Base-by-base conservation (phyloP, 495 filamentous ascomycete species). In the Stereocaulon alpinum region DNA sequence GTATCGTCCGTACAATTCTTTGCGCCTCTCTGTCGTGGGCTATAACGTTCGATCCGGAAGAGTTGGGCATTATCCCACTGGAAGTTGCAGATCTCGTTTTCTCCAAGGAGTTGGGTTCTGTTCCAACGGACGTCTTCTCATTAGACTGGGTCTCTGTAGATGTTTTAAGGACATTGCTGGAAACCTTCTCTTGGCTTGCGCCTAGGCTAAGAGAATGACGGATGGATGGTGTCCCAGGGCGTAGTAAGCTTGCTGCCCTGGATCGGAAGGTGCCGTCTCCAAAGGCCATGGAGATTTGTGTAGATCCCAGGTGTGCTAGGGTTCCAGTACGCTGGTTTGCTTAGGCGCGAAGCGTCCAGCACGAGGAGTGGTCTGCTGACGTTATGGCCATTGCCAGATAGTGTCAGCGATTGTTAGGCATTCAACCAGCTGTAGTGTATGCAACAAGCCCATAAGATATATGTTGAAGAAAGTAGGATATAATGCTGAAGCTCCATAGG, bases 1-100 rank as follows among this genome's bases (percentile, higher is more conserved):
- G 72, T 18, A 75, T 62, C 7, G 72, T 73, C 17, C 72, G 68
- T 15, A 73, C 68, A 30, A 64, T 53, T 40, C 67, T 61, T 40
- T 66, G 67, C 48, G 61, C 57, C 29, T 68, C 66, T 53, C 55
- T 51, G 54, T 65, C 59, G 9, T 69, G 62, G 20, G 57, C 58
- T 11, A 61, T 49, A 14, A 29, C 43, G 56, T 67, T 65, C 20
- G 49, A 60, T 42, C 61, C 63, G 48, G 63, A 68, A 22, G 64
- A 63, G 40, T 55, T 57, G 40, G 62, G 55, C 5, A 66, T 71
- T 42, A 58, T 60, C 17, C 61, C 66, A 45, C 58, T 62, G 41
- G 64, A 70, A 40, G 70, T 71, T 14, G 64, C 29, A 53, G 64
- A 66, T 20, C 60, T 55, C 57, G 62, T 15, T 3, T 59, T 41